phyloP scores from a whole-genome alignment of 1,284 basidiomycete genomes.

The Trametes polyzona region DNA sequence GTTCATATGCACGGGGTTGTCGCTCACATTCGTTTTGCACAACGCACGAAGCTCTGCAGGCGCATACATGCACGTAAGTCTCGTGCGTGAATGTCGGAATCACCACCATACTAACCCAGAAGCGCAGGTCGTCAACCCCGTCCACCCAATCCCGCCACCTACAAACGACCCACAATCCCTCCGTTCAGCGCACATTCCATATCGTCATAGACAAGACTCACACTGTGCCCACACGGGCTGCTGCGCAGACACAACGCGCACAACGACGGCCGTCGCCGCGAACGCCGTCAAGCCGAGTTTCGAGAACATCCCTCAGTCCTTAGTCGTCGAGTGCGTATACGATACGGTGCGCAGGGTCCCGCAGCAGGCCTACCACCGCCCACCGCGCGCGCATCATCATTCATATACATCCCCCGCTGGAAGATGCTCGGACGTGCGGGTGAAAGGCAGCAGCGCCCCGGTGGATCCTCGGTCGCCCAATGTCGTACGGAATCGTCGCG shows the following conservation, averaged over 20 bases:
- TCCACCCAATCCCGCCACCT: conserved; percentile 48
- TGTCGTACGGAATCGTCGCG: not conserved
- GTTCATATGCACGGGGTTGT: not conserved
- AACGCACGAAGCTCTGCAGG: conserved; percentile 40
- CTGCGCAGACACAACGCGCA: conserved; percentile 24
- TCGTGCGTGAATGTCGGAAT: not conserved
- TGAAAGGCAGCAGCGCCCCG: not conserved
- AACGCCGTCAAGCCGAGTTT: conserved; percentile 19
- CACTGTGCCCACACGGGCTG: conserved; percentile 32
- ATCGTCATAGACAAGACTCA: conserved; percentile 8
- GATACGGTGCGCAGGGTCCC: too few relatives aligned
- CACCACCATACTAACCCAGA: conserved; percentile 38
- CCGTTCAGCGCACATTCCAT: not conserved
- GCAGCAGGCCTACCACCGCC: not conserved
- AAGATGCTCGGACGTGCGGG: conserved; percentile 10
- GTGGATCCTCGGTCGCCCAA: not conserved
- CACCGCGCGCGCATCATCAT: too few relatives aligned
- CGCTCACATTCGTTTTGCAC: conserved; percentile 44
- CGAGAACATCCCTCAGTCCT: conserved; percentile 14
- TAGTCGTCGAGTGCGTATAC: not conserved
- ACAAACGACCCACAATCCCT: too few relatives aligned
- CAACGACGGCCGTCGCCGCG: conserved; percentile 18
- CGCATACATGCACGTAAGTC: not conserved
- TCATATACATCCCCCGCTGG: conserved; percentile 10
- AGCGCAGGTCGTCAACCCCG: conserved; percentile 44